A percentile compares a stretch with the other conserved stretches of the same genome.
Evolutionary conservation across 2,329 filamentous ascomycete species (phyloP).

Genomic region (Metarhizium brunneum): DNA sequence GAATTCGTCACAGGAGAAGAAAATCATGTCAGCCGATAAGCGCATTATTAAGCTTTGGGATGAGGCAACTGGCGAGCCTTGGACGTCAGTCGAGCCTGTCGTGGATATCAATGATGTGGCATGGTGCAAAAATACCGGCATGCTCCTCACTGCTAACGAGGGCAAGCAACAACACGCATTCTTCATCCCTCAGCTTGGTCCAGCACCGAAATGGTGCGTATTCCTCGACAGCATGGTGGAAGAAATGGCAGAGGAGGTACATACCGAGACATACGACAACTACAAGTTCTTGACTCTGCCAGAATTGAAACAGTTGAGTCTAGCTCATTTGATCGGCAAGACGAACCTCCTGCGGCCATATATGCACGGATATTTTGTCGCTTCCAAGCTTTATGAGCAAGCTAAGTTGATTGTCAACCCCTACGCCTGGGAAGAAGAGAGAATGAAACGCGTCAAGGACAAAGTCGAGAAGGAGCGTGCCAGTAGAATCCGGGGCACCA

Average conservation of each 20-base stretch:
- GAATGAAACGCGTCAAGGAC: conserved; percentile 82
- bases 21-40: conserved; percentile 87
- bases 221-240: conserved; percentile 97
- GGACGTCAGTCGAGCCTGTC: conserved; percentile 90
- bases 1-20: conserved; percentile 66
- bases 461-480: conserved; percentile 97
- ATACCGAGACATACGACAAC: conserved; percentile 88
- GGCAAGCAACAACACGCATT: conserved; percentile 92
- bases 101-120: conserved; percentile 93
- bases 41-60: conserved; percentile 98
- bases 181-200: conserved; percentile 87
- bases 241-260: conserved; percentile 85
- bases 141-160: conserved; percentile 95
- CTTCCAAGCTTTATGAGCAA: conserved; percentile 90
- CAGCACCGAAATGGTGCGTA: conserved; percentile 89
- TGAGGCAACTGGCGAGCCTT: conserved; percentile 68
- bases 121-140: conserved; percentile 85
- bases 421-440: conserved; percentile 86
- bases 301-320: conserved; percentile 74
- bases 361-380: conserved; percentile 99
- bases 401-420: conserved; percentile 88
- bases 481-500: conserved; percentile 84
- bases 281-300: conserved; percentile 94
- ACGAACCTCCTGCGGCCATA: conserved; percentile 87
- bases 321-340: conserved; percentile 83